Percentiles rank a stretch among this genome's conserved stretches.
Evolutionary conservation across 495 filamentous ascomycete species (phyloP).

Genomic region (Aspergillus saccharolyticus): DNA sequence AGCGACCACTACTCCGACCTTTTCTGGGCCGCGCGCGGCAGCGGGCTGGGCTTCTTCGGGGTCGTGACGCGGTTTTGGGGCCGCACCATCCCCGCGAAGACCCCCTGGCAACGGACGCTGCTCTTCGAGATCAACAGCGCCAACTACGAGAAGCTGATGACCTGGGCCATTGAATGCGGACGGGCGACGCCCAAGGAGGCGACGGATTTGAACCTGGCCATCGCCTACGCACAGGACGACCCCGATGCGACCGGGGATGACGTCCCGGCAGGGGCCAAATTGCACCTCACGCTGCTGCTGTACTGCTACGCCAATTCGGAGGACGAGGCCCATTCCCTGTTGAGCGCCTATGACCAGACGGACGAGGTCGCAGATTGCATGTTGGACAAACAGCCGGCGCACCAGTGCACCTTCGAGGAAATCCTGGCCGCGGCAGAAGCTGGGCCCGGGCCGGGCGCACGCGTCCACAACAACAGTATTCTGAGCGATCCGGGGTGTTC

Average conservation of each 20-base stretch:
- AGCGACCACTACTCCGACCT: constrained; percentile 26
- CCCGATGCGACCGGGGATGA: background rate
- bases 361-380: background rate
- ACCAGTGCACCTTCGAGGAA: background rate
- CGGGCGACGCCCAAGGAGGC: background rate
- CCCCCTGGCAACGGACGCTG: background rate
- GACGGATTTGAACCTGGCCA: background rate
- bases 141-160: background rate
- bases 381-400: background rate
- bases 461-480: background rate
- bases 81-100: background rate
- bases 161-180: background rate
- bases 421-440: background rate
- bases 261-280: background rate
- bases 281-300: background rate
- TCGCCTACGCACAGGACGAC: background rate
- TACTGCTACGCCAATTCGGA: background rate
- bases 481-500: background rate
- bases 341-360: background rate
- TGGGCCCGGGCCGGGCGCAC: too few relatives aligned
- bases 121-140: background rate
- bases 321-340: background rate
- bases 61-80: constrained; percentile 4
- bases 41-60: constrained; percentile 21
- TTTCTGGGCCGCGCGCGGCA: constrained; percentile 34